Percentiles rank a stretch among this genome's conserved stretches.
phyloP scores from a whole-genome alignment of 257 asterid genomes.

The Ajuga chamaepitys region DNA sequence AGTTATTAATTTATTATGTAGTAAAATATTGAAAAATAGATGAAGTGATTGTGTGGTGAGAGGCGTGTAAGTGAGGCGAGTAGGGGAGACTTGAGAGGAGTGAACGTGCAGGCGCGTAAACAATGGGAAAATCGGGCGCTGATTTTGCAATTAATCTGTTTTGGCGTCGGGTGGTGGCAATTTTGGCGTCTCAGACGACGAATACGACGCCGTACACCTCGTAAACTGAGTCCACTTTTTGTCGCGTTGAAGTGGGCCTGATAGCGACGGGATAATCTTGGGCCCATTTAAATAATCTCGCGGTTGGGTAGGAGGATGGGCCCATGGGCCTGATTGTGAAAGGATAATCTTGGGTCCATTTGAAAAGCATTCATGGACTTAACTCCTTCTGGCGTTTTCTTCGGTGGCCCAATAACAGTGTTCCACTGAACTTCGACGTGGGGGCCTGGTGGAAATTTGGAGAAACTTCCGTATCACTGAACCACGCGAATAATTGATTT shows the following conservation, averaged over 20 bases:
- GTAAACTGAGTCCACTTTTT: slow-evolving; percentile 2
- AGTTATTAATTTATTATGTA: neutral
- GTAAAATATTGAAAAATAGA: no score
- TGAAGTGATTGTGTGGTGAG: no score
- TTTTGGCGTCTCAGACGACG: slow-evolving; percentile 19
- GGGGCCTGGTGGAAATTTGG: slow-evolving; percentile 9
- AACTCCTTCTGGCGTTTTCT: neutral
- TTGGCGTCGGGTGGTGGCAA: slow-evolving; percentile 38
- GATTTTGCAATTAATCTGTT: slow-evolving; percentile 19
- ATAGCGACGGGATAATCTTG: neutral
- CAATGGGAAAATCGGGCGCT: slow-evolving; percentile 13
- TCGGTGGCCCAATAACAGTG: slow-evolving; percentile 13
- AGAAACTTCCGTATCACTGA: neutral
- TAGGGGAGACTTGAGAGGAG: slow-evolving; percentile 15
- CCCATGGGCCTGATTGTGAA: neutral
- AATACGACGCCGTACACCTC: slow-evolving; percentile 17
- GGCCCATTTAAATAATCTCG: slow-evolving; percentile 14
- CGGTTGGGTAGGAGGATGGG: slow-evolving; percentile 9
- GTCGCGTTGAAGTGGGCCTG: neutral
- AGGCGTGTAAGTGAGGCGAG: slow-evolving; percentile 24
- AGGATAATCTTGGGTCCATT: slow-evolving; percentile 19
- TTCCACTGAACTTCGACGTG: neutral
- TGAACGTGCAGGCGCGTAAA: slow-evolving; percentile 63
- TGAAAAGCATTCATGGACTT: neutral
- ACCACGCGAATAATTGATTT: neutral